phyloP scores from a whole-genome alignment of 768 basidiomycete genomes.

The Neoboletus magnificus region DNA sequence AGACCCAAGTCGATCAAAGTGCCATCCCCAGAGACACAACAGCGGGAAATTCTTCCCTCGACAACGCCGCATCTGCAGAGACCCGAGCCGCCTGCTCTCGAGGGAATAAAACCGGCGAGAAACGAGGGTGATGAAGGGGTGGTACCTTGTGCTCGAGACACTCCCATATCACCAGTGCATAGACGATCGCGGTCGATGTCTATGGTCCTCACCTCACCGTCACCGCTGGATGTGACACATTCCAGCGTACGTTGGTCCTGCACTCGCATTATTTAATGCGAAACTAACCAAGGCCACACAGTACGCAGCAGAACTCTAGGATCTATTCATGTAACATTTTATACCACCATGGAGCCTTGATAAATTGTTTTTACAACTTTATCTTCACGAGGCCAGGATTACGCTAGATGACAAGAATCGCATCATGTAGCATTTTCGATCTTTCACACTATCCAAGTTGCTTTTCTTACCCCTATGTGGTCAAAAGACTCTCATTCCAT shows the following conservation, averaged over 20 bases:
- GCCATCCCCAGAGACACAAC: neutral
- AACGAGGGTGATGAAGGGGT: neutral
- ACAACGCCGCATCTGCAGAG: neutral
- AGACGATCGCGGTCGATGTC: slow-evolving; percentile 30
- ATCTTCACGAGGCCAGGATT: neutral
- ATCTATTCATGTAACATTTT: neutral
- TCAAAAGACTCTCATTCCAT: neutral
- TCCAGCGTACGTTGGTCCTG: slow-evolving; percentile 12
- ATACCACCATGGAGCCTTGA: slow-evolving; percentile 1
- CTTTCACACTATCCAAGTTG: slow-evolving; percentile 6
- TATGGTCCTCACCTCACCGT: slow-evolving; percentile 19
- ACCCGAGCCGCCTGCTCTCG: neutral
- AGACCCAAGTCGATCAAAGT: slow-evolving; percentile 7
- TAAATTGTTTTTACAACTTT: neutral
- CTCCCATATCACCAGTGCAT: slow-evolving; percentile 13
- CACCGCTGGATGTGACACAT: slow-evolving; percentile 7
- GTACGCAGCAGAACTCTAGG: slow-evolving; percentile 28
- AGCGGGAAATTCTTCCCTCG: neutral
- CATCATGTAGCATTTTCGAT: slow-evolving; percentile 22
- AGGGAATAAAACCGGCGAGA: neutral
- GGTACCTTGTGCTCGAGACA: neutral
- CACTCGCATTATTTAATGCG: neutral
- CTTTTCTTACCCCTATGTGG: neutral
- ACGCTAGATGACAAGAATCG: neutral
- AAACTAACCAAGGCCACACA: slow-evolving; percentile 3